Conservation (phyloP, 2,329 filamentous ascomycete genomes). For the Pseudocercospora macadamiae region DNA sequence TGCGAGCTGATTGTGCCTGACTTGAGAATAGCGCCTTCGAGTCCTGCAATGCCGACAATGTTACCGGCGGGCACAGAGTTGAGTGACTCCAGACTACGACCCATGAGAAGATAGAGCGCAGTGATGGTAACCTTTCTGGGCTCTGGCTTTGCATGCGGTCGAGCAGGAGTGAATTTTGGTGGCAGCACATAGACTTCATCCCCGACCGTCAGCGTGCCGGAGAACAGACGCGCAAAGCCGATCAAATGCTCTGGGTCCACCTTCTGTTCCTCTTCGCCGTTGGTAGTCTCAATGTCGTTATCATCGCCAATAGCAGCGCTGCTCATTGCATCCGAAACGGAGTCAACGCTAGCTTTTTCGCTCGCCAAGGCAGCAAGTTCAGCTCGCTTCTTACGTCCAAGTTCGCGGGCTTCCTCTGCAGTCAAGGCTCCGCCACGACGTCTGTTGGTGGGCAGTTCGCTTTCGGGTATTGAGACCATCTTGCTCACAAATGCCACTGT, state of each 20-base stretch:
- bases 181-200: conserved; percentile 89
- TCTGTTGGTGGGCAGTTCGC: conserved; percentile 86
- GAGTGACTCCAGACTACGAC: conserved; percentile 80
- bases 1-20: conserved; percentile 91
- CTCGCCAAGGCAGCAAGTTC: conserved; percentile 73
- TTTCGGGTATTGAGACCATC: conserved; percentile 94
- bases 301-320: conserved; percentile 62
- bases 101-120: conserved; percentile 94
- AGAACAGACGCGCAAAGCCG: conserved; percentile 92
- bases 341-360: conserved; percentile 54
- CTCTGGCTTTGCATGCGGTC: conserved; percentile 70
- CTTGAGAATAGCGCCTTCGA: conserved; percentile 93
- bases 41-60: conserved; percentile 90
- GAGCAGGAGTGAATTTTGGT: conserved; percentile 87
- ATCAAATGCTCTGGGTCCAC: conserved; percentile 84
- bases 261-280: conserved; percentile 51
- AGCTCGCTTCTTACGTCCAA: conserved; percentile 84
- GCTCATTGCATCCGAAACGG: conserved; percentile 64
- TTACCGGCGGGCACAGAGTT: conserved; percentile 87
- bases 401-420: conserved; percentile 84
- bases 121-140: conserved; percentile 83
- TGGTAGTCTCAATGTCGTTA: conserved; percentile 55
- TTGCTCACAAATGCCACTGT: conserved; percentile 96
- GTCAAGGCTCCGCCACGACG: conserved; percentile 72
- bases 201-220: conserved; percentile 83